Conservation (phyloP, 2,329 filamentous ascomycete genomes). For the Trichophyton mentagrophytes region DNA sequence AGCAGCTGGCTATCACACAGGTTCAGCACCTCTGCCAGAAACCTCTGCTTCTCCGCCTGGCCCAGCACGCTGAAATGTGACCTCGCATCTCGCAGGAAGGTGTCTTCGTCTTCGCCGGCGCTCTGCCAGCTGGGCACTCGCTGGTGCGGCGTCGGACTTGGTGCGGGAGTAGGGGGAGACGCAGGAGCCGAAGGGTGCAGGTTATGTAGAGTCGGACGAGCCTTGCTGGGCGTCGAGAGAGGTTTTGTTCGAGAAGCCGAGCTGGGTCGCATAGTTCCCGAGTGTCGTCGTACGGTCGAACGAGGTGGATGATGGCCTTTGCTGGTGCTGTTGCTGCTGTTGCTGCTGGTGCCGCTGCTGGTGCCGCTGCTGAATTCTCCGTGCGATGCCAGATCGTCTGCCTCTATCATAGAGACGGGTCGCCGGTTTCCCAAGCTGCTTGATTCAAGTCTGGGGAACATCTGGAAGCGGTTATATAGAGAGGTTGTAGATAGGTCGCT, state of each 20-base stretch:
- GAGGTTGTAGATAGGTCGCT: not conserved
- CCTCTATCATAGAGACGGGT: constrained; percentile 19
- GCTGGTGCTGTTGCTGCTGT: not conserved
- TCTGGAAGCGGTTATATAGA: not conserved
- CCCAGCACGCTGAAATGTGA: constrained; percentile 68
- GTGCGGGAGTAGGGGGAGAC: constrained; percentile 54
- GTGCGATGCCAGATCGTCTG: constrained; percentile 12
- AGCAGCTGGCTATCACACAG: constrained; percentile 90
- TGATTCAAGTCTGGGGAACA: constrained; percentile 12
- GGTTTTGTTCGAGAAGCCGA: constrained; percentile 18
- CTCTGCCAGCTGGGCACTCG: constrained; percentile 40
- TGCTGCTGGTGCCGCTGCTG: constrained; percentile 16
- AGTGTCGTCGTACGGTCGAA: constrained; percentile 5
- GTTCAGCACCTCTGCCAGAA: constrained; percentile 79
- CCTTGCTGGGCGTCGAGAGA: constrained; percentile 37
- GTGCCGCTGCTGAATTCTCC: not conserved
- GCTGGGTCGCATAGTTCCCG: constrained; percentile 7
- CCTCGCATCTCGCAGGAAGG: constrained; percentile 65
- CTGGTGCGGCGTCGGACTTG: constrained; percentile 52
- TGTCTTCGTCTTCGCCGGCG: constrained; percentile 58
- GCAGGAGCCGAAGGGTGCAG: constrained; percentile 53
- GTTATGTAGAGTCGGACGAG: constrained; percentile 33
- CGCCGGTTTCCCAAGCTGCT: constrained; percentile 16
- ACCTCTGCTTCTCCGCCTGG: constrained; percentile 60
- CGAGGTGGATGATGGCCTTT: not conserved